Evolutionary conservation across 2,329 filamentous ascomycete species (phyloP).

Genomic region (Penicillium sp.): DNA sequence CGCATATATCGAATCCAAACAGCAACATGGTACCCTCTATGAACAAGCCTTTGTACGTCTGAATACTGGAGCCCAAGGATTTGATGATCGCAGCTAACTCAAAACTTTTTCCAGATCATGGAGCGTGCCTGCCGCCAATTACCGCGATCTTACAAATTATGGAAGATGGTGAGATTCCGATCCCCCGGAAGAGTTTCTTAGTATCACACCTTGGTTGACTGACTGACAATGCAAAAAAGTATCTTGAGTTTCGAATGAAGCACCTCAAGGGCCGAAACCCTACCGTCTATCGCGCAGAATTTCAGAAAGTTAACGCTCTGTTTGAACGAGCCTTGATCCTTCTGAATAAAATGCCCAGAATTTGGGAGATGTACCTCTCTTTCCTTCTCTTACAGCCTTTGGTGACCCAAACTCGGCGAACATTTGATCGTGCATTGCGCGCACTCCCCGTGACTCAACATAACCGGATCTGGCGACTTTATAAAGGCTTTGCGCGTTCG

Average conservation of each 20-base stretch:
- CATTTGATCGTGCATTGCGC: conserved; percentile 89
- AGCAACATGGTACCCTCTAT: conserved; percentile 78
- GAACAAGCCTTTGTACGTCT: conserved; percentile 76
- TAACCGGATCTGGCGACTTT: conserved; percentile 91
- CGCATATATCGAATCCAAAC: conserved; percentile 89
- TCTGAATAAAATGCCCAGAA: conserved; percentile 96
- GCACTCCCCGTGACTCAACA: conserved; percentile 94
- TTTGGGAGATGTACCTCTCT: conserved; percentile 96
- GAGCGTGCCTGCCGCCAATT: conserved; percentile 89
- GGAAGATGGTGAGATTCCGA: conserved; percentile 74
- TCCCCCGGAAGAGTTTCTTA: conserved; percentile 15
- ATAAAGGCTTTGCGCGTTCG: conserved; percentile 87
- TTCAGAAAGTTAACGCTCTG: conserved; percentile 88
- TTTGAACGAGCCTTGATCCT: conserved; percentile 92
- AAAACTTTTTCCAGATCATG: conserved; percentile 60
- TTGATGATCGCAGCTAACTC: conserved; percentile 9
- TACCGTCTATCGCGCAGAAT: conserved; percentile 77
- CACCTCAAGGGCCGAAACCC: conserved; percentile 84
- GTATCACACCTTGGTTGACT: conserved; percentile 9
- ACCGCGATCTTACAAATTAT: conserved; percentile 95
- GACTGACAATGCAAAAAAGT: conserved; percentile 55
- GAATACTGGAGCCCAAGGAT: neutral
- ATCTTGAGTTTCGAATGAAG: conserved; percentile 80
- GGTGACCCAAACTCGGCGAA: conserved; percentile 80
- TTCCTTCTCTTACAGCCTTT: conserved; percentile 92